Percentiles rank a stretch among this genome's conserved stretches.
These are phyloP conservation scores for Cylindrotheca fusiformis DNA, from an alignment of 108 stramenopile genomes.

Conservation along the genomic window DNA sequence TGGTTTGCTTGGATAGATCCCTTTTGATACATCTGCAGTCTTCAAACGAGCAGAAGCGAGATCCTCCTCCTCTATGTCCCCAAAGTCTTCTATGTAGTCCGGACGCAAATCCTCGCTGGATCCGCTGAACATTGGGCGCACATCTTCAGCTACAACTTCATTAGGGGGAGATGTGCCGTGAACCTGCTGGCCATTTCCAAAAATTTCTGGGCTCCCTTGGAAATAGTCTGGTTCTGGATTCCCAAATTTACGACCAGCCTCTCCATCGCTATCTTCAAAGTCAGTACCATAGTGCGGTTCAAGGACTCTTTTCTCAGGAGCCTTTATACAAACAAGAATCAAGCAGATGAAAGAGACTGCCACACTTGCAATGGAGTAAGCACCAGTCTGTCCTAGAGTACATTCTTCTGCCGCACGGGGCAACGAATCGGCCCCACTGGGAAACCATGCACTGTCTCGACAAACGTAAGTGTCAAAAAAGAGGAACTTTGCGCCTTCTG, in stretches of 20 bases:
- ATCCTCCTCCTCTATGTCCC: too few relatives aligned
- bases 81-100: background rate
- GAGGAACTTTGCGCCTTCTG: constrained; percentile 73
- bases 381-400: constrained; percentile 40
- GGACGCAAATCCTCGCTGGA: constrained; percentile 3
- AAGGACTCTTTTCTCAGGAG: constrained; percentile 50
- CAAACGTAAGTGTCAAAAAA: constrained; percentile 62
- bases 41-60: too few relatives aligned
- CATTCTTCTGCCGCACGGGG: constrained; percentile 60
- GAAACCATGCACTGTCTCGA: constrained; percentile 55
- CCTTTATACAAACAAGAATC: constrained; percentile 58
- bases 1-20: constrained; percentile 10
- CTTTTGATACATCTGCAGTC: too few relatives aligned
- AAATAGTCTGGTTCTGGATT: too few relatives aligned
- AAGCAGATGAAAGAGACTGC: constrained; percentile 47
- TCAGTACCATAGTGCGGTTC: constrained; percentile 56
- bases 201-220: too few relatives aligned
- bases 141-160: background rate
- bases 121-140: background rate
- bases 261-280: constrained; percentile 22
- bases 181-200: background rate
- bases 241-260: background rate
- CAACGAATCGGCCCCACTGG: constrained; percentile 30
- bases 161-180: background rate
- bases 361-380: constrained; percentile 43